Base-by-base conservation (phyloP, 805 yeast species). In the Lipomyces mesembrius region DNA sequence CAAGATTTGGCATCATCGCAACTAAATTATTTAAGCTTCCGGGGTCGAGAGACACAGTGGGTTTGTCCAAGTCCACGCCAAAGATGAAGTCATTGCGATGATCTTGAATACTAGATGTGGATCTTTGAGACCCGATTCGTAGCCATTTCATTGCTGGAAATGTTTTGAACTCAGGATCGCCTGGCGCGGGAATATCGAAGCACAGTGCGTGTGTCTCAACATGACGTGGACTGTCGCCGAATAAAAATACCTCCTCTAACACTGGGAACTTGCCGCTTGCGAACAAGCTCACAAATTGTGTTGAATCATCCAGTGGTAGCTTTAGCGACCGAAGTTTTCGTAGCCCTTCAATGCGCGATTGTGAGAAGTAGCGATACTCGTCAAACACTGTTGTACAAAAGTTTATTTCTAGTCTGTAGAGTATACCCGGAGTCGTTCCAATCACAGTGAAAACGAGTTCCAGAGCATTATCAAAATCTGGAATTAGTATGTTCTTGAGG, bases 111-210 rank as follows among this genome's bases (percentile, higher is more conserved):
- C 52, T 60, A 4, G 3, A 1, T 11, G 57, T 61, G 2, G 61
- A 57, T 49, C 17, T 25, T 27, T 58, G 65, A 4, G 65, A 62
- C 3, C 65, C 65, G 32, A 62, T 39, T 58, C 59, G 27, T 20
- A 62, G 57, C 14, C 32, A 46, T 22, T 14, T 53, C 34, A 62
- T 39, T 9, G 35, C 52, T 20, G 57, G 51, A 11, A 55, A 39
- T 35, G 52, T 11, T 17, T 46, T 54, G 43, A 37, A 54, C 27
- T 39, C 32, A 22, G 43, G 20, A 20, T 43, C 34, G 8, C 17
- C 17, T 34, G 51, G 64, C 49, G 39, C 22, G 9, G 29, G 35
- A 22, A 29, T 32, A 32, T 56, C 57, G 49, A 57, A 57, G 6
- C 49, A 29, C 17, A 32, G 27, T 34, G 12, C 51, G 39, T 22